Evolutionary conservation across 164 flowering plant genomes (phyloP).

Genomic region (Akebia trifoliata): DNA sequence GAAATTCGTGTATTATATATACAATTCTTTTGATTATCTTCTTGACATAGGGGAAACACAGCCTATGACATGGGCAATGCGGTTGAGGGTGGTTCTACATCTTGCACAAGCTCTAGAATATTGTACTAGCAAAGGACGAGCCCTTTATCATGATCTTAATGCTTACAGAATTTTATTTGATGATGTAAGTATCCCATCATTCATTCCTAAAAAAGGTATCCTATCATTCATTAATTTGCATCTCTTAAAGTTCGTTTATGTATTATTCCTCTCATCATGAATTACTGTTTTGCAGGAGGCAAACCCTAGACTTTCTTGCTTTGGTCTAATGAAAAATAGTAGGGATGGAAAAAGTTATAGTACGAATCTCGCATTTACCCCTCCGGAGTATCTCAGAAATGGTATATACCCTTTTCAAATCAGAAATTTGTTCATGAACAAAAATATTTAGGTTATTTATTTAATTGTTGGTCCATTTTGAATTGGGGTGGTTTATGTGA

Average conservation of each 20-base stretch:
- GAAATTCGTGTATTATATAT: constrained; percentile 1
- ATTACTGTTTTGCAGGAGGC: constrained; percentile 48
- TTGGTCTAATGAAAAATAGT: constrained; percentile 93
- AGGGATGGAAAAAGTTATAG: constrained; percentile 92
- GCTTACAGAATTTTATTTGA: constrained; percentile 84
- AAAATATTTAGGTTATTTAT: not conserved
- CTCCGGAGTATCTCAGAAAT: constrained; percentile 83
- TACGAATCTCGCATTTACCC: constrained; percentile 86
- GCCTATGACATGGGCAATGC: constrained; percentile 93
- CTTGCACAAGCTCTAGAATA: constrained; percentile 90
- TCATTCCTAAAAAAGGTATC: too few species aligned
- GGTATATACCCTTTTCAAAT: constrained; percentile 31
- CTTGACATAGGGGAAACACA: constrained; percentile 68
- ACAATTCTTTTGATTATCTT: constrained; percentile 5
- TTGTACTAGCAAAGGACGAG: constrained; percentile 80
- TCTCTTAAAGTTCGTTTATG: not conserved
- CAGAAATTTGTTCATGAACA: not conserved
- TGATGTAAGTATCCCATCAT: constrained; percentile 50
- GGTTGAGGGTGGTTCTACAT: constrained; percentile 81
- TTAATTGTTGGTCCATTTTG: too few species aligned
- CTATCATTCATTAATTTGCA: not conserved
- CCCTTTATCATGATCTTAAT: constrained; percentile 88
- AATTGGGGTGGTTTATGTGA: not conserved
- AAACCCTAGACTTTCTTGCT: constrained; percentile 80
- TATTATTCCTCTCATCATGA: constrained; percentile 12